phyloP scores from a whole-genome alignment of 2,329 filamentous ascomycete species.

The Aspergillus glaucus region DNA sequence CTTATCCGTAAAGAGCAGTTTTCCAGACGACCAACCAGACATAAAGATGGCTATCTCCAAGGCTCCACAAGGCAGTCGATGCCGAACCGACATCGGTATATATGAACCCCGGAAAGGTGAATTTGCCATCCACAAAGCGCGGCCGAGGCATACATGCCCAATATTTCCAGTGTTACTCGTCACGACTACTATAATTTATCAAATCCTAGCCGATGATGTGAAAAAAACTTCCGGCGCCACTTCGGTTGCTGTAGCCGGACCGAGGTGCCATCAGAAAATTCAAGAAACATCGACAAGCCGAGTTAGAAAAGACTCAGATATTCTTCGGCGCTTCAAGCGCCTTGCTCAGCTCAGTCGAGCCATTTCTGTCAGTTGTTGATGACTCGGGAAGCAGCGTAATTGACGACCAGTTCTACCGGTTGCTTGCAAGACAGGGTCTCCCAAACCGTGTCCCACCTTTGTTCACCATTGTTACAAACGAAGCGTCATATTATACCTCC shows the following conservation, averaged over 20 bases:
- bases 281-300: too few relatives aligned
- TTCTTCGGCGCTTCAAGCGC: neutral
- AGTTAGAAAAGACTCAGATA: too few relatives aligned
- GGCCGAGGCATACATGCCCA: too few relatives aligned
- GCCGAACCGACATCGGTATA: neutral
- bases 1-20: neutral
- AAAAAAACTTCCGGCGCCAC: too few relatives aligned
- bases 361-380: constrained; percentile 23
- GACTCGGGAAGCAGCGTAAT: constrained; percentile 18
- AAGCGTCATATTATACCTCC: constrained; percentile 14
- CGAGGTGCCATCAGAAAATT: too few relatives aligned
- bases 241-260: too few relatives aligned
- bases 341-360: constrained; percentile 16
- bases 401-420: constrained; percentile 21
- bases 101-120: too few relatives aligned
- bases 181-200: too few relatives aligned
- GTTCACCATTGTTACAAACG: constrained; percentile 22
- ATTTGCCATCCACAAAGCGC: too few relatives aligned
- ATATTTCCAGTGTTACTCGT: too few relatives aligned
- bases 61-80: neutral
- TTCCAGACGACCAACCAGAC: neutral
- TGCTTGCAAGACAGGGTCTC: constrained; percentile 13
- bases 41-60: neutral
- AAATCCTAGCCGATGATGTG: too few relatives aligned
- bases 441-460: constrained; percentile 21